phyloP scores from a whole-genome alignment of 2,329 filamentous ascomycete species.

The Raffaelea arxii region DNA sequence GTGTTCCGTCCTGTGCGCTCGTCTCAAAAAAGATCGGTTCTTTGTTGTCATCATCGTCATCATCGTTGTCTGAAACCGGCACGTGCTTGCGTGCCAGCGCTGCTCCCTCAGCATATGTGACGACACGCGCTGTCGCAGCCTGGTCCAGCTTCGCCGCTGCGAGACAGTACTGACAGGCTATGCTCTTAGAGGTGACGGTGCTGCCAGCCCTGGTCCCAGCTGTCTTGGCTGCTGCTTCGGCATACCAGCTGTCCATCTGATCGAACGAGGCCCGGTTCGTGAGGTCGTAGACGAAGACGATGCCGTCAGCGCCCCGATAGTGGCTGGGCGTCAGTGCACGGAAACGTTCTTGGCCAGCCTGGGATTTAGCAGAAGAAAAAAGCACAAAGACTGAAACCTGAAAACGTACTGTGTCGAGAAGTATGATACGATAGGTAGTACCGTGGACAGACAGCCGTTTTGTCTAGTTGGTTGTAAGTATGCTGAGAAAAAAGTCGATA shows the following conservation, averaged over 20 bases:
- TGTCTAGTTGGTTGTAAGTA: conserved; percentile 22
- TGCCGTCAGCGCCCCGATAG: conserved; percentile 39
- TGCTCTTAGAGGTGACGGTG: neutral
- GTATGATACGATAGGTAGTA: conserved; percentile 39
- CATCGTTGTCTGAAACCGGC: neutral
- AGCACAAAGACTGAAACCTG: neutral
- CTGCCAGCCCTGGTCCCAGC: conserved; percentile 19
- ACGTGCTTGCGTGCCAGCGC: conserved; percentile 32
- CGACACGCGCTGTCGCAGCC: conserved; percentile 28
- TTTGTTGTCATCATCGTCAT: neutral
- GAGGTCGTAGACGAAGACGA: conserved; percentile 40
- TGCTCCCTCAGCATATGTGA: conserved; percentile 36
- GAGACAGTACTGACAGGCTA: conserved; percentile 10
- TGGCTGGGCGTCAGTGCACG: conserved; percentile 40
- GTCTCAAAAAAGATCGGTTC: conserved; percentile 39
- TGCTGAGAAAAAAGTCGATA: neutral
- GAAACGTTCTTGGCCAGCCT: conserved; percentile 38
- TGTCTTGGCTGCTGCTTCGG: conserved; percentile 41
- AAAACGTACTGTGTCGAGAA: conserved; percentile 36
- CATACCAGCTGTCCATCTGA: conserved; percentile 44
- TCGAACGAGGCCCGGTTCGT: conserved; percentile 38
- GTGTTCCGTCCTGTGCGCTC: conserved; percentile 42
- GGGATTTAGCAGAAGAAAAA: neutral
- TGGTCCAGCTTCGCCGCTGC: conserved; percentile 45
- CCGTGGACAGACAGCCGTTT: conserved; percentile 43